These are phyloP conservation scores for Megacollybia marginata DNA, from an alignment of 768 basidiomycete species.

Conservation along the genomic window DNA sequence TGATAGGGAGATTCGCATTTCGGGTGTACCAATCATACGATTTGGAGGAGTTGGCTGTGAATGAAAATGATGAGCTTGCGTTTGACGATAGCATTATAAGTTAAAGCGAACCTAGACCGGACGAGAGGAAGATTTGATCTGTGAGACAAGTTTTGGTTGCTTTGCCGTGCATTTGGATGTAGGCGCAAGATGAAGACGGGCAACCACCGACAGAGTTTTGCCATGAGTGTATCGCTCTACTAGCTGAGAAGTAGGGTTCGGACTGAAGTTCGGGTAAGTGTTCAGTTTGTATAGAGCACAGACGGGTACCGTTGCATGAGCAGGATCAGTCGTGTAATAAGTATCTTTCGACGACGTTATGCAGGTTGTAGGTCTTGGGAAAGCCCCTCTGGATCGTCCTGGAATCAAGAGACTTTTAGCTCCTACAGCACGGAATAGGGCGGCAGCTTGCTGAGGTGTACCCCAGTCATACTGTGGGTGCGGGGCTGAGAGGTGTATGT, in stretches of 20 bases:
- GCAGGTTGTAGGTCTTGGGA: constrained; percentile 24
- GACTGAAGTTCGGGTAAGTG: constrained; percentile 10
- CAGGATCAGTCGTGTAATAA: constrained; percentile 39
- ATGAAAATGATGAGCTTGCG: neutral
- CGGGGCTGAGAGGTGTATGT: constrained; percentile 37
- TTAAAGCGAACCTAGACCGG: constrained; percentile 30
- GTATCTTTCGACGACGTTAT: constrained; percentile 13
- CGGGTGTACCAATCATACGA: constrained; percentile 30
- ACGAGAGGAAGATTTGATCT: constrained; percentile 38
- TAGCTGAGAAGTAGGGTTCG: constrained; percentile 39
- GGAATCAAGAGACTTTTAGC: constrained; percentile 35
- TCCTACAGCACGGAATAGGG: constrained; percentile 28
- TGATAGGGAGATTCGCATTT: constrained; percentile 23
- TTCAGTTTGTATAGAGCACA: too few species aligned
- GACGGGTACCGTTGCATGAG: constrained; percentile 28
- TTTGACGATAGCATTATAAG: neutral
- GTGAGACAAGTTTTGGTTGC: constrained; percentile 25
- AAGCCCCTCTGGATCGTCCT: constrained; percentile 31
- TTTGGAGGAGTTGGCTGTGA: too few species aligned
- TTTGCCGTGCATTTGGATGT: constrained; percentile 44
- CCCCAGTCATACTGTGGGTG: constrained; percentile 33
- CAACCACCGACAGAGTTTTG: constrained; percentile 31
- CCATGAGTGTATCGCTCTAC: constrained; percentile 29
- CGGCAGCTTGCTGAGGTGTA: constrained; percentile 32
- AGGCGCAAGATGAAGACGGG: constrained; percentile 30